Evolutionary conservation across 1,139 yeast species (phyloP), one percentile per base, ranked within the genome.

Genomic region (Neolecta irregularis): DNA sequence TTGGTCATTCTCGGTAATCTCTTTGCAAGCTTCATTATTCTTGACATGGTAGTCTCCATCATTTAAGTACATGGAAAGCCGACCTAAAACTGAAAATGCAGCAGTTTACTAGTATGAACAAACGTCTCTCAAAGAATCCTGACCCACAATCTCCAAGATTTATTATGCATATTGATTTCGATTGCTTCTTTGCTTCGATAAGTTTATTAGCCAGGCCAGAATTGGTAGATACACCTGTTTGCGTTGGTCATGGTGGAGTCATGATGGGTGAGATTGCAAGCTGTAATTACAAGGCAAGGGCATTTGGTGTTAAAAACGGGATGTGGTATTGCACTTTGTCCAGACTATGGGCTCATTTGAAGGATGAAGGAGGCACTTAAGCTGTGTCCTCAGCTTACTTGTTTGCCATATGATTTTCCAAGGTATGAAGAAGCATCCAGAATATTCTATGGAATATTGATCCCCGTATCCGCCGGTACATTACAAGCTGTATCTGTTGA

Each of bases 101-200:
- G 35, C 52, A 60, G 17, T 54, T 52, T 36, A 65, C 72, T 3
- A 46, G 63, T 1, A 44, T 48, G 3, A 47, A 48, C 5, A n/a
- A n/a, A n/a, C n/a, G n/a, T n/a, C n/a, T n/a, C n/a, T n/a, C n/a
- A n/a, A n/a, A n/a, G n/a, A n/a, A n/a, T n/a, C n/a, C n/a, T n/a
- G n/a, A n/a, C n/a, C 37, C 48, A 1, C 34, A 31, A 29, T 13
- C 13, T 9, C 11, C 13, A 8, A 51, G 56, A 29, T 54, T 65
- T 0, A 67, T 83, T 13, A 54, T 83, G 42, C 96, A 88, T 54
- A 65, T 85, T 24, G 98, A 88, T 53, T 88, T 81, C 54, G 98
- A 88, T 53, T 81, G 93, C 45, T 88, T 88, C 49, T 88, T 88
- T 55, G 95, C 85, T 1, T 66, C 93, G 0, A 94, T 79, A 0